A percentile compares a stretch with the other conserved stretches of the same genome.
Evolutionary conservation across 2,329 filamentous ascomycete genomes (phyloP).

Genomic region (Fusarium cyanostomum): DNA sequence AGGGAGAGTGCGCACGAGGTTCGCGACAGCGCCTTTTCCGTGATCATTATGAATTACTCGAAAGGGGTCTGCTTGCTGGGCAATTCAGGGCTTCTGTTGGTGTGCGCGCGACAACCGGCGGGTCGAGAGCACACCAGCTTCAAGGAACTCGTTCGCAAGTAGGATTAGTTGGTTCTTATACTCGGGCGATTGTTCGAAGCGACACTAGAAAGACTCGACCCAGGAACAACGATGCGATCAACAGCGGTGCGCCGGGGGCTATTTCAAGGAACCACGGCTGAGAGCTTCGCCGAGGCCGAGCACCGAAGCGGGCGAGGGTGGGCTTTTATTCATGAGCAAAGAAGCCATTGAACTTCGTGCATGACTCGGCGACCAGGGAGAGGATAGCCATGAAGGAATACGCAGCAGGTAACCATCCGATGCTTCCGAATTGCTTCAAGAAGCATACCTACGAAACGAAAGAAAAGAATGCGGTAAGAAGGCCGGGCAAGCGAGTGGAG

Average conservation of each 20-base stretch:
- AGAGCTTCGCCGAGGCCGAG: conserved; percentile 5
- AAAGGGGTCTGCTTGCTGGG: not conserved
- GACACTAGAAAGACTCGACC: not conserved
- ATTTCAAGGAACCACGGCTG: conserved; percentile 29
- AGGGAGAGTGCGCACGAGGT: conserved; percentile 12
- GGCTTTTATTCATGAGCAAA: conserved; percentile 13
- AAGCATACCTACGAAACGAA: not conserved
- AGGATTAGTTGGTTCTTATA: not conserved
- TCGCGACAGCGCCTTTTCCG: not conserved
- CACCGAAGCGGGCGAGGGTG: not conserved
- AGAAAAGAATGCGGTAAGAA: conserved; percentile 24
- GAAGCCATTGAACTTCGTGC: conserved; percentile 3
- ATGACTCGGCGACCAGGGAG: conserved; percentile 6
- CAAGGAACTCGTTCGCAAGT: not conserved
- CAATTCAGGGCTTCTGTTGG: not conserved
- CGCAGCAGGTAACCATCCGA: conserved; percentile 27
- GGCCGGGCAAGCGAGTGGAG: conserved; percentile 11
- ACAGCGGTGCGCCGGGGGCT: conserved; percentile 1
- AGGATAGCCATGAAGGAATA: conserved; percentile 10
- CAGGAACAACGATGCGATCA: conserved; percentile 15
- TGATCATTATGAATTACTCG: conserved; percentile 1
- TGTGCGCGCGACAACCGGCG: not conserved
- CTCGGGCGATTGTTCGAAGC: not conserved
- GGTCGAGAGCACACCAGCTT: not conserved
- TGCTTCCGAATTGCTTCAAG: conserved; percentile 45